Conservation (phyloP, 495 filamentous ascomycete genomes). For the Cudoniella acicularis region DNA sequence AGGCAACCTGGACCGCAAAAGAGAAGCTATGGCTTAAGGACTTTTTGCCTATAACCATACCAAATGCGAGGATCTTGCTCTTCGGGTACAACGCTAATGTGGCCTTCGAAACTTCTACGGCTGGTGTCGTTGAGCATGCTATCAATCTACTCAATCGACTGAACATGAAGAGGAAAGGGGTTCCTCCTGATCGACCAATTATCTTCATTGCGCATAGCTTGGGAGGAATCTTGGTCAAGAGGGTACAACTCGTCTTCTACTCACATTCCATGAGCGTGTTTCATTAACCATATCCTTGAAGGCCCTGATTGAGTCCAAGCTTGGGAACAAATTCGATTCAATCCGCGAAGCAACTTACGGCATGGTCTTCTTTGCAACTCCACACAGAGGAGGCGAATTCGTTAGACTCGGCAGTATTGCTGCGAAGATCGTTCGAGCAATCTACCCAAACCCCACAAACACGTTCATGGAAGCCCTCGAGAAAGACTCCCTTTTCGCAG, state of each 20-base stretch:
- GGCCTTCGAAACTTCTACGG: background rate
- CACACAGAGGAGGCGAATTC: constrained; percentile 72
- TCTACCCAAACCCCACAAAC: background rate
- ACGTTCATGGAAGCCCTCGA: background rate
- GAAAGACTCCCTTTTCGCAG: background rate
- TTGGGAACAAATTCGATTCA: constrained; percentile 33
- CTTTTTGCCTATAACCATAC: background rate
- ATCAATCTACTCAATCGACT: constrained; percentile 1
- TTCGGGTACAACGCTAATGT: constrained; percentile 12
- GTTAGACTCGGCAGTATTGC: constrained; percentile 66
- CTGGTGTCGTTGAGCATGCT: background rate
- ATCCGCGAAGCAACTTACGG: constrained; percentile 78
- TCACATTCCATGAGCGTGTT: constrained; percentile 45
- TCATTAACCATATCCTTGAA: too few relatives aligned
- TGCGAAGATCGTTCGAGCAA: background rate
- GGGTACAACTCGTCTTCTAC: constrained; percentile 35
- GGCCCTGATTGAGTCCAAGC: constrained; percentile 4
- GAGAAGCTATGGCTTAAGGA: constrained; percentile 6
- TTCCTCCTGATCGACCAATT: constrained; percentile 61
- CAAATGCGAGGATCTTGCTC: constrained; percentile 6
- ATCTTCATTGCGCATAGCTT: constrained; percentile 81
- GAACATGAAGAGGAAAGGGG: constrained; percentile 49
- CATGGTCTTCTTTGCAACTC: constrained; percentile 78
- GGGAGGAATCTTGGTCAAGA: constrained; percentile 75
- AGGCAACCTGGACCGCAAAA: constrained; percentile 9